phyloP scores from a whole-genome alignment of 2,329 filamentous ascomycete genomes.

The Nemania diffusa region DNA sequence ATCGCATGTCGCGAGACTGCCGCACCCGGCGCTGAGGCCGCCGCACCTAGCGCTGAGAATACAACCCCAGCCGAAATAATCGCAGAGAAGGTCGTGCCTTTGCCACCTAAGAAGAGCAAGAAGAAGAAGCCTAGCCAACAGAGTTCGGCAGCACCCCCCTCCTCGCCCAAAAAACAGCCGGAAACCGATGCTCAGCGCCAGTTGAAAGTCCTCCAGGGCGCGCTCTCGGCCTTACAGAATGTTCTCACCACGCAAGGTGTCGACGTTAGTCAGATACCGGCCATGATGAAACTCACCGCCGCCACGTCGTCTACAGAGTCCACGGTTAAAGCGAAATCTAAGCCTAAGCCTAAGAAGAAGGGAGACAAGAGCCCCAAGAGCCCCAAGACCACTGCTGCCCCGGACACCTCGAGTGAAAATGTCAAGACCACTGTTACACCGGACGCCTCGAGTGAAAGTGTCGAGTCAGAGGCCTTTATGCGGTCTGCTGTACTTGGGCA shows the following conservation, averaged over 20 bases:
- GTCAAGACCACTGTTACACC: background rate
- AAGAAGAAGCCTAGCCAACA: slow-evolving; percentile 16
- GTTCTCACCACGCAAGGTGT: slow-evolving; percentile 51
- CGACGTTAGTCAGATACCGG: slow-evolving; percentile 40
- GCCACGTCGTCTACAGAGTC: background rate
- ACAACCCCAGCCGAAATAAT: slow-evolving; percentile 15
- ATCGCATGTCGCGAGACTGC: slow-evolving; percentile 27
- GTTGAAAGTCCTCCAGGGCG: slow-evolving; percentile 51
- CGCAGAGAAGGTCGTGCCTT: background rate
- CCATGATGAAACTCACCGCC: slow-evolving; percentile 6
- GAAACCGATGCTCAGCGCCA: slow-evolving; percentile 41
- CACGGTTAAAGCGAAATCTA: background rate
- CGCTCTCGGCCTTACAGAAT: slow-evolving; percentile 52
- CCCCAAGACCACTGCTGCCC: background rate
- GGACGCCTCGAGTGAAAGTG: background rate
- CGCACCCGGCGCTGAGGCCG: slow-evolving; percentile 2
- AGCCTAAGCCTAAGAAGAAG: slow-evolving; percentile 10
- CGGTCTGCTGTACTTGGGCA: background rate
- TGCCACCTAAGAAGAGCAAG: slow-evolving; percentile 4
- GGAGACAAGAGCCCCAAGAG: background rate
- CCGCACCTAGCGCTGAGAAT: background rate
- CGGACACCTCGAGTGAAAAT: background rate
- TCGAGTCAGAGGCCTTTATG: background rate
- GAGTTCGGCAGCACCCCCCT: background rate
- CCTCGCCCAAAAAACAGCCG: slow-evolving; percentile 4